These are phyloP conservation scores for Sugiyamaella qingdaonensis DNA, from an alignment of 805 yeast genomes.

Conservation along the genomic window DNA sequence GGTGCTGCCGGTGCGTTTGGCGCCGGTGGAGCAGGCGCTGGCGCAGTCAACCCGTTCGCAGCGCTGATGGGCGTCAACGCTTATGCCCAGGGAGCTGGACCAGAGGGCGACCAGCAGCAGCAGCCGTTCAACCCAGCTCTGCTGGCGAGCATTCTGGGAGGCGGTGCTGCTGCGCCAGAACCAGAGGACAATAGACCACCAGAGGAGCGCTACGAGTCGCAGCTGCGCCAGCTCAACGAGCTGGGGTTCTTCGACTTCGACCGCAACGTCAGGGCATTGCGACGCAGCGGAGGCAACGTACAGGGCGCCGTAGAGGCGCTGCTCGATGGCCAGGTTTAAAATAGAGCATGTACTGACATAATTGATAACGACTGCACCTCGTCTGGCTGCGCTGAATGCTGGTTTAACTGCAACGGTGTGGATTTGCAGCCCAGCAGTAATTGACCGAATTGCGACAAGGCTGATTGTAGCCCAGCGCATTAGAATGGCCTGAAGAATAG, in stretches of 20 bases:
- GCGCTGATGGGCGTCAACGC: conserved; percentile 3
- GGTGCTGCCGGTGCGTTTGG: conserved; percentile 32
- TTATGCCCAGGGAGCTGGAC: conserved; percentile 8
- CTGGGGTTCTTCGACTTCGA: conserved; percentile 91
- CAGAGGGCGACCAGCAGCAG: conserved; percentile 14
- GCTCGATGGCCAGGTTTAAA: conserved; percentile 54
- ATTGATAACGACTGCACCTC: too few species aligned
- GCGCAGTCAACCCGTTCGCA: conserved; percentile 17
- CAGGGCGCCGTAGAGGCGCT: conserved; percentile 94
- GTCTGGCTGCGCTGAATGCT: too few species aligned
- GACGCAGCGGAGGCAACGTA: conserved; percentile 95
- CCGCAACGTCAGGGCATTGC: conserved; percentile 81
- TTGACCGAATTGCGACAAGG: too few species aligned
- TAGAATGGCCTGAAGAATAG: too few species aligned
- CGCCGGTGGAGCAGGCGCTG: conserved; percentile 28
- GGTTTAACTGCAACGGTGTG: too few species aligned
- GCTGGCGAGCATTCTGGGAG: conserved; percentile 45
- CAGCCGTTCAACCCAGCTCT: conserved; percentile 47
- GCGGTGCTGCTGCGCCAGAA: conserved; percentile 34
- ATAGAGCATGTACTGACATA: background rate
- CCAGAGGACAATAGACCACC: conserved; percentile 68
- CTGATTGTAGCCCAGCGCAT: too few species aligned
- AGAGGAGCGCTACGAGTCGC: conserved; percentile 70
- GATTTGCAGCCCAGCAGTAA: too few species aligned
- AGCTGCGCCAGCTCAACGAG: conserved; percentile 70